phyloP scores from a whole-genome alignment of 306 rosid genomes.

The Hippophae tibetana region DNA sequence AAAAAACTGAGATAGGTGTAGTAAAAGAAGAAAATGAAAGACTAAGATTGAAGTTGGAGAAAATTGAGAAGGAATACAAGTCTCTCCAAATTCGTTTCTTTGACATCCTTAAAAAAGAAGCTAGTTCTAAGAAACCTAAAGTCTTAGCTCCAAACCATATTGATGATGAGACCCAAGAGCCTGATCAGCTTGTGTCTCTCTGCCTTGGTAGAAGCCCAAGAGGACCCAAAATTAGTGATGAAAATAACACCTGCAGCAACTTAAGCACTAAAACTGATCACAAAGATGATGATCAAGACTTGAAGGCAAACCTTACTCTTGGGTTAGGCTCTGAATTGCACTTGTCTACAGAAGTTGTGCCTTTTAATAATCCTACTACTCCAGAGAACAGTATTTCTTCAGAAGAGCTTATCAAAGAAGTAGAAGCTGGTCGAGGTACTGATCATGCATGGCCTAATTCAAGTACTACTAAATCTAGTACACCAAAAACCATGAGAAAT shows the following conservation, averaged over 20 bases:
- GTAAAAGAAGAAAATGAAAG: slow-evolving; percentile 46
- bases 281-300: slow-evolving; percentile 12
- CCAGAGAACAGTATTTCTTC: slow-evolving; percentile 10
- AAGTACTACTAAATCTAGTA: slow-evolving; percentile 27
- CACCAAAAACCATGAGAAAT: slow-evolving; percentile 19
- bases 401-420: slow-evolving; percentile 25
- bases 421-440: slow-evolving; percentile 3
- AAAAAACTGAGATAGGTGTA: slow-evolving; percentile 38
- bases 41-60: slow-evolving; percentile 25
- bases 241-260: slow-evolving; percentile 11
- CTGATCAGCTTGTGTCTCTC: slow-evolving; percentile 44
- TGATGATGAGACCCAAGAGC: slow-evolving; percentile 6
- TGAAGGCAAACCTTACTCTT: slow-evolving; percentile 30
- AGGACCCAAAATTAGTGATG: slow-evolving; percentile 7
- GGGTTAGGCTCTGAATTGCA: slow-evolving; percentile 32
- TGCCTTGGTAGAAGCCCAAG: slow-evolving; percentile 41
- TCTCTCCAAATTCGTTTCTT: slow-evolving; percentile 29
- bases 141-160: not conserved
- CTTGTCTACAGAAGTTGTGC: slow-evolving; percentile 13
- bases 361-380: slow-evolving; percentile 2
- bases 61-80: slow-evolving; percentile 29
- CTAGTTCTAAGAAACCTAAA: slow-evolving; percentile 5
- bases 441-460: slow-evolving; percentile 34
- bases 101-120: slow-evolving; percentile 24
- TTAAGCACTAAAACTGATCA: not conserved